These are phyloP conservation scores for Miscanthus lutarioriparius DNA, from an alignment of 176 grass and related monocot genomes.

Conservation along the genomic window DNA sequence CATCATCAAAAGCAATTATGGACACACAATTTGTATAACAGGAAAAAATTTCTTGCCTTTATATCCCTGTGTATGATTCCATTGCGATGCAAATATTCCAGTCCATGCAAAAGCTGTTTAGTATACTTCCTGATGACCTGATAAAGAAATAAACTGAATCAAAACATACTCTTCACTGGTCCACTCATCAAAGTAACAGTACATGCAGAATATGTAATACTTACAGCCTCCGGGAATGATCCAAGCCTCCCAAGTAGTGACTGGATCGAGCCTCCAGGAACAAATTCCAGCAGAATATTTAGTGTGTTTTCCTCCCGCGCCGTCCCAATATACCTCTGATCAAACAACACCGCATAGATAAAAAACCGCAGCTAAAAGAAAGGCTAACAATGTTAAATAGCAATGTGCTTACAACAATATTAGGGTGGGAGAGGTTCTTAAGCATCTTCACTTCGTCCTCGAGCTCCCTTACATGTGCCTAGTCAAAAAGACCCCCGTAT, in stretches of 20 bases:
- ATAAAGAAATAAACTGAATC: constrained; percentile 15
- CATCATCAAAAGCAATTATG: neutral
- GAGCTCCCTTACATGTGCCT: constrained; percentile 82
- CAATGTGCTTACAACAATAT: constrained; percentile 77
- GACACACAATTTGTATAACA: neutral
- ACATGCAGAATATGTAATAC: constrained; percentile 18
- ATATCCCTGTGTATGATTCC: constrained; percentile 98
- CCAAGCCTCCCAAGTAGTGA: constrained; percentile 81
- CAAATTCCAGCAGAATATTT: constrained; percentile 94
- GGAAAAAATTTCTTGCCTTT: constrained; percentile 49
- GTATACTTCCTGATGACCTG: constrained; percentile 95
- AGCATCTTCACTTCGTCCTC: constrained; percentile 95
- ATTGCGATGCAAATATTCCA: constrained; percentile 86
- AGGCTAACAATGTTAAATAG: neutral
- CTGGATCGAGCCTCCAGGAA: constrained; percentile 92
- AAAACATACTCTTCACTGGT: constrained; percentile 1
- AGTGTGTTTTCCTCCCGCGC: constrained; percentile 73
- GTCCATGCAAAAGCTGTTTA: constrained; percentile 78
- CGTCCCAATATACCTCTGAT: constrained; percentile 86
- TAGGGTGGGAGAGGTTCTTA: constrained; percentile 86
- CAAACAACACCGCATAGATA: neutral
- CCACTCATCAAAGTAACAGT: neutral
- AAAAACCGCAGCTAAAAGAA: neutral
- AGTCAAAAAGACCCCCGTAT: constrained; percentile 1
- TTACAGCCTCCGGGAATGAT: constrained; percentile 89